Evolutionary conservation across 192 early-diverging fungal genomes (phyloP).

Genomic region (Diversispora epigaea): DNA sequence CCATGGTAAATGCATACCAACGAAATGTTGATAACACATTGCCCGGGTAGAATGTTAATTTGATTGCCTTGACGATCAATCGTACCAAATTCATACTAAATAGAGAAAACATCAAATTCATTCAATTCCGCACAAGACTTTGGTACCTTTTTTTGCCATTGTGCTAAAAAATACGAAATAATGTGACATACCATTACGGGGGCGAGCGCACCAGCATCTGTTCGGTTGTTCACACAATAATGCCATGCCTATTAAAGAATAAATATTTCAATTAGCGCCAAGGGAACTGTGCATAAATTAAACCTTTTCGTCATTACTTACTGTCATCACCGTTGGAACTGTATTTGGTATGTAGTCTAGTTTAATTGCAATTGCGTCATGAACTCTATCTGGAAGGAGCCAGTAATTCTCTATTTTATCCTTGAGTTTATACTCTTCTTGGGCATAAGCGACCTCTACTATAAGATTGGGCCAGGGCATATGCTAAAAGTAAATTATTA

Average conservation of each 20-base stretch:
- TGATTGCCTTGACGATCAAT: conserved; percentile 7
- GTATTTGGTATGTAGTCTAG: not conserved
- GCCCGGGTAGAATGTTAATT: not conserved
- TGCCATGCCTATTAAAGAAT: conserved; percentile 26
- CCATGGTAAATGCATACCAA: conserved; percentile 16
- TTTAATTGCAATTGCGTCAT: not conserved
- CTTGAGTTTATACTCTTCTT: too few relatives aligned
- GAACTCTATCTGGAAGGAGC: too few relatives aligned
- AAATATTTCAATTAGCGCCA: conserved; percentile 19
- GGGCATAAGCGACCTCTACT: too few relatives aligned
- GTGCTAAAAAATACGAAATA: conserved; percentile 6
- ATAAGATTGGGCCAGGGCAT: too few relatives aligned
- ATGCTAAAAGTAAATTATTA: conserved; percentile 18
- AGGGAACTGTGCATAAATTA: not conserved
- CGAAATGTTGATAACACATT: conserved; percentile 17
- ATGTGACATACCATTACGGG: conserved; percentile 17
- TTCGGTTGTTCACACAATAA: conserved; percentile 20
- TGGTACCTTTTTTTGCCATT: too few relatives aligned
- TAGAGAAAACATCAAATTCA: conserved; percentile 8
- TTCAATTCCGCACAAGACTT: too few relatives aligned
- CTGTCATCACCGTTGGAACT: conserved; percentile 14
- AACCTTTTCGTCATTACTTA: conserved; percentile 16
- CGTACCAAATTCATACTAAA: conserved; percentile 24
- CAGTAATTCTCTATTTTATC: too few relatives aligned
- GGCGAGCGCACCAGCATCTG: conserved; percentile 5